Conservation (phyloP, 2,329 filamentous ascomycete genomes). For the Diaporthe ilicicola region DNA sequence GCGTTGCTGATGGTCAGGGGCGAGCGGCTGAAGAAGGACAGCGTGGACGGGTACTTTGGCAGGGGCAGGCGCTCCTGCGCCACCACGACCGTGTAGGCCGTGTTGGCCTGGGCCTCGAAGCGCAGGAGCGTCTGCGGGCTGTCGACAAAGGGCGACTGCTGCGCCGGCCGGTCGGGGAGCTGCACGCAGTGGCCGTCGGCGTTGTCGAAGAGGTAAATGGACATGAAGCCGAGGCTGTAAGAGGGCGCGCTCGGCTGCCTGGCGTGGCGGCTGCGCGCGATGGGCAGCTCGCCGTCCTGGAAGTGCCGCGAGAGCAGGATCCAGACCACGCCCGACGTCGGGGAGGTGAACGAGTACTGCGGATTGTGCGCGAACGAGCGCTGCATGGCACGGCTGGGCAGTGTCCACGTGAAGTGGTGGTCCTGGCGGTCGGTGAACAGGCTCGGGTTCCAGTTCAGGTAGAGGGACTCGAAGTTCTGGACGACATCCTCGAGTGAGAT, state of each 20-base stretch:
- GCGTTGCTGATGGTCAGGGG: slow-evolving; percentile 70
- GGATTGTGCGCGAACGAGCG: slow-evolving; percentile 71
- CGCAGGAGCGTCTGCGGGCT: slow-evolving; percentile 90
- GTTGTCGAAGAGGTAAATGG: slow-evolving; percentile 78
- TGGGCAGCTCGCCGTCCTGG: slow-evolving; percentile 69
- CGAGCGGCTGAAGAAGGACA: slow-evolving; percentile 80
- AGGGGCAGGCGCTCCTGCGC: slow-evolving; percentile 79
- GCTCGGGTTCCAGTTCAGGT: slow-evolving; percentile 95
- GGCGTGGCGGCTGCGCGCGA: slow-evolving; percentile 54
- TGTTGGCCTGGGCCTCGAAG: slow-evolving; percentile 62
- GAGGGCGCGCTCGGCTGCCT: slow-evolving; percentile 40
- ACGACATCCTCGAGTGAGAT: slow-evolving; percentile 87
- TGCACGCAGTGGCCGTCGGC: slow-evolving; percentile 74
- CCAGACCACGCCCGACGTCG: slow-evolving; percentile 74
- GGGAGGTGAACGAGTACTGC: slow-evolving; percentile 74
- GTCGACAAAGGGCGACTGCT: slow-evolving; percentile 88
- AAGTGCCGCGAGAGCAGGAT: slow-evolving; percentile 89
- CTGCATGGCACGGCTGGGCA: slow-evolving; percentile 56
- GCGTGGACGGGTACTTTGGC: slow-evolving; percentile 81
- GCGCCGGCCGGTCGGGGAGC: slow-evolving; percentile 74
- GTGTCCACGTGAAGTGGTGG: slow-evolving; percentile 87
- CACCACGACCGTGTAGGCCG: slow-evolving; percentile 67
- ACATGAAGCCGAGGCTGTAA: slow-evolving; percentile 80
- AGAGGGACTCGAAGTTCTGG: slow-evolving; percentile 94
- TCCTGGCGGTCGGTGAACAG: slow-evolving; percentile 86